Base-by-base conservation (phyloP, 371 early-diverging fungal species). In the Coemansia linderi region DNA sequence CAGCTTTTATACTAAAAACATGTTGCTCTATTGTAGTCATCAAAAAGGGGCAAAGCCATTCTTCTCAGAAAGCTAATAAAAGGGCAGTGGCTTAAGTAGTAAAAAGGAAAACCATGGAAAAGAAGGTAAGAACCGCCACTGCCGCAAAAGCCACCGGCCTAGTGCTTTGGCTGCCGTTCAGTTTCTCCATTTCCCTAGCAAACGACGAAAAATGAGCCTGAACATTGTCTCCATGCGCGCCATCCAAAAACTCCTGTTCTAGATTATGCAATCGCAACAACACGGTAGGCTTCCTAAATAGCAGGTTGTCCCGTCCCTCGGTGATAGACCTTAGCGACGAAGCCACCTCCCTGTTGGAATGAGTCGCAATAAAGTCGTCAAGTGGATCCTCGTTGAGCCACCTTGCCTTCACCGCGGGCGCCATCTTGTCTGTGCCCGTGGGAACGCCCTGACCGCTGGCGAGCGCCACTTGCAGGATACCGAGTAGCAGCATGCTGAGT, bases 391-490 rank as follows among this genome's bases (percentile, higher is more conserved):
- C 31, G n/a, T 31, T 33, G 7, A 33, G 5, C 33, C 33, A 33
- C 33, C 31, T 54, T 12, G 56, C 56, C 56, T 17, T 17, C 13
- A 1, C 31, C 6, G 2, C 56, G 33, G 3, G 5, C 56, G 56
- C 56, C 56, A 33, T 33, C 10, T 54, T 33, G 56, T 33, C 8
- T 4, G 17, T 27, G 50, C 22, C 56, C 33, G 56, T 54, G 29
- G 56, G 56, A 54, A 54, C 56, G 31, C 56, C 56, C 17, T 54
- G 56, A 1, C 33, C 56, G 56, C 56, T 54, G 17, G 13, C 56
- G 4, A 24, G 13, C 29, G 17, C 56, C 56, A 31, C 33, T 29
- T 31, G 31, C 4, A 33, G 6, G n/a, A 13, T 31, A 29, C 56
- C 31, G 33, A 29, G 33, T 27, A 54, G 2, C n/a, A 46, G 46